Evolutionary conservation across 139 green algal genomes (phyloP).

Genomic region (Trebouxia sp.): DNA sequence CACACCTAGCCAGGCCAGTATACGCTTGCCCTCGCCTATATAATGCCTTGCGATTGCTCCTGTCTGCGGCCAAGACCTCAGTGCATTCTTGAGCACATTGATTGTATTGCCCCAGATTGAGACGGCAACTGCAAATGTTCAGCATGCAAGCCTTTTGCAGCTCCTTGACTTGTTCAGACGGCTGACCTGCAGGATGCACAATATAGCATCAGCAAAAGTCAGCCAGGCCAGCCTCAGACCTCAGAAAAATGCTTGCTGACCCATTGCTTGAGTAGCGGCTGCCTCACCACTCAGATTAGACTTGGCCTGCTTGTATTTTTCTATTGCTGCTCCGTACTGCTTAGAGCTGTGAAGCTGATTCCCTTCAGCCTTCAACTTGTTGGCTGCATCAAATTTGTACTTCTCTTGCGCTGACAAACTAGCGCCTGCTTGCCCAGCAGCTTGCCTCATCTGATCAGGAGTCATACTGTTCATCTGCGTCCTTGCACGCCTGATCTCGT

Average conservation of each 20-base stretch:
- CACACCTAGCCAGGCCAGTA: not conserved
- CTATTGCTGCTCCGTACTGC: slow-evolving; percentile 23
- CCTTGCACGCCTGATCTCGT: not conserved
- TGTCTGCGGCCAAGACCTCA: not conserved
- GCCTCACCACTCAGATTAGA: not conserved
- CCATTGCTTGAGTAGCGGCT: not conserved
- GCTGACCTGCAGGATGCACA: not conserved
- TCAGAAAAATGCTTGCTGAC: not conserved
- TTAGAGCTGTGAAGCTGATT: slow-evolving; percentile 11
- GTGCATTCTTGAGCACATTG: not conserved
- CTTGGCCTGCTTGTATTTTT: slow-evolving; percentile 20
- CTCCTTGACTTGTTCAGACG: not conserved
- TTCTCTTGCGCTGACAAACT: slow-evolving; percentile 12
- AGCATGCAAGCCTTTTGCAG: slow-evolving; percentile 12
- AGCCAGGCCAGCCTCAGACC: not conserved
- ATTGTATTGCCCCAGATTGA: not conserved
- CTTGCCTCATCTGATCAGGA: slow-evolving; percentile 14
- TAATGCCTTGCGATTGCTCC: slow-evolving; percentile 10
- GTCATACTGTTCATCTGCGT: slow-evolving; percentile 19
- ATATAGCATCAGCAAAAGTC: not conserved
- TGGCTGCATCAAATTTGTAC: slow-evolving; percentile 17
- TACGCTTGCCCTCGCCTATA: slow-evolving; percentile 18
- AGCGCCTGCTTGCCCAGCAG: slow-evolving; percentile 4
- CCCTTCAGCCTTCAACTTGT: not conserved
- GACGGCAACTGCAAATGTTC: slow-evolving; percentile 21